phyloP scores from a whole-genome alignment of 306 rosid genomes.

The Arachis hypogaea region DNA sequence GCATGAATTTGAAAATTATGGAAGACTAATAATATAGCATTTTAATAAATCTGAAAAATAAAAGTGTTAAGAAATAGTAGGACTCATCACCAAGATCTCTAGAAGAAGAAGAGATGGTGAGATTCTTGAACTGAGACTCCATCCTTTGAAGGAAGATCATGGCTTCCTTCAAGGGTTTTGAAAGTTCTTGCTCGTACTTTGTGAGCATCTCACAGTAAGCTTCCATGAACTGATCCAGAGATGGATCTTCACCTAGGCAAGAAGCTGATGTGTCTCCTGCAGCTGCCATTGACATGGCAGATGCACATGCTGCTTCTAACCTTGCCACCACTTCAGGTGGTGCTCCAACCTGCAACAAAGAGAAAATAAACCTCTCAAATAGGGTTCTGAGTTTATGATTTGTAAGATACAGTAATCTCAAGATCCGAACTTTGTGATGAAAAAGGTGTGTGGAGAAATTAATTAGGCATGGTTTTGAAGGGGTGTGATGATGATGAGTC shows the following conservation, averaged over 20 bases:
- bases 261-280: slow-evolving; percentile 46
- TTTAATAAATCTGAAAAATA: not conserved
- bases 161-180: slow-evolving; percentile 94
- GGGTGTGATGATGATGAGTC: not conserved
- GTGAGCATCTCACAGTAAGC: slow-evolving; percentile 98
- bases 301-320: slow-evolving; percentile 76
- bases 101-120: slow-evolving; percentile 66
- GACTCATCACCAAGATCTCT: slow-evolving; percentile 49
- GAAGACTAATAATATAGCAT: too few species aligned
- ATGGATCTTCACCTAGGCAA: slow-evolving; percentile 91
- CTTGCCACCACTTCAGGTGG: slow-evolving; percentile 81
- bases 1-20: not conserved
- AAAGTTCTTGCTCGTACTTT: slow-evolving; percentile 92
- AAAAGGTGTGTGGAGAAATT: slow-evolving; percentile 25
- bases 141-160: slow-evolving; percentile 82
- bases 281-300: slow-evolving; percentile 56
- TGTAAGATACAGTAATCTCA: not conserved
- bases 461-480: slow-evolving; percentile 31
- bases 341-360: slow-evolving; percentile 71
- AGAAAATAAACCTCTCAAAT: too few species aligned
- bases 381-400: slow-evolving; percentile 37
- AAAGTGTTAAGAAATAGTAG: not conserved
- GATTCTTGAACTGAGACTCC: slow-evolving; percentile 83
- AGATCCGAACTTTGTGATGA: slow-evolving; percentile 50
- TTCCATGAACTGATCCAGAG: slow-evolving; percentile 97